Evolutionary conservation across 208 protist species (phyloP), one percentile per base, ranked within the genome.

Genomic region (Leishmania braziliensis): DNA sequence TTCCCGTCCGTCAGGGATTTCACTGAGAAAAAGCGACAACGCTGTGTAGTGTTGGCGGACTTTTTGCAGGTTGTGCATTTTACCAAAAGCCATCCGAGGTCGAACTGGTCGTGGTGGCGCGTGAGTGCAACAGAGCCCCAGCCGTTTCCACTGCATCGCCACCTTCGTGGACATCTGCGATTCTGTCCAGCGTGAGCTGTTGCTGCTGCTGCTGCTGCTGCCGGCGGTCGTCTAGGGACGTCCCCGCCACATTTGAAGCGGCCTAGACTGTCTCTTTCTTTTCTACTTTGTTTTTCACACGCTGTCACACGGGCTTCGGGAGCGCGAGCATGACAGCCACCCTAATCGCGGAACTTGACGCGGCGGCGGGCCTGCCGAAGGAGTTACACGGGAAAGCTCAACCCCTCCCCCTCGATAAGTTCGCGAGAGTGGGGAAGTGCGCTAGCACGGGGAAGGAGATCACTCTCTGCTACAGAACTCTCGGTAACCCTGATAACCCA

Each of bases 391-490:
- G 62, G 12, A 23, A 10, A 16, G 73, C 80, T 23, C 70, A 43
- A 2, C 90, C 90, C 33, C 73, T 86, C 36, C 86, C 90, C 8
- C 76, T 86, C 16, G 92, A 96, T 56, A 89, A 85, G 66, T 88
- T 91, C 76, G 79, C 86, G 20, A 80, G 66, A 23, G 86, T 94
- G 48, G 87, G 93, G 23, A 73, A 69, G 39, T 94, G 90, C 79
- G 63, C 66, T 2, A 92, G 77, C 85, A 93, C 88, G 6, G 82
- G 82, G 23, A 65, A 68, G 39, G 84, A 89, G 3, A 88, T 97
- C 62, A 89, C 63, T 14, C 83, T 95, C 43, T 95, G 88, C 89
- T 97, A 95, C 85, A 74, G 89, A 10, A 86, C 92, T 5, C 80
- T 88, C 79, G 92, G 92, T n/a, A 65, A 93, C 51, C 74, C 84